A percentile compares a stretch with the other conserved stretches of the same genome.
These are phyloP conservation scores for Irpex lacteus DNA, from an alignment of 1,284 basidiomycete genomes.

Conservation along the genomic window DNA sequence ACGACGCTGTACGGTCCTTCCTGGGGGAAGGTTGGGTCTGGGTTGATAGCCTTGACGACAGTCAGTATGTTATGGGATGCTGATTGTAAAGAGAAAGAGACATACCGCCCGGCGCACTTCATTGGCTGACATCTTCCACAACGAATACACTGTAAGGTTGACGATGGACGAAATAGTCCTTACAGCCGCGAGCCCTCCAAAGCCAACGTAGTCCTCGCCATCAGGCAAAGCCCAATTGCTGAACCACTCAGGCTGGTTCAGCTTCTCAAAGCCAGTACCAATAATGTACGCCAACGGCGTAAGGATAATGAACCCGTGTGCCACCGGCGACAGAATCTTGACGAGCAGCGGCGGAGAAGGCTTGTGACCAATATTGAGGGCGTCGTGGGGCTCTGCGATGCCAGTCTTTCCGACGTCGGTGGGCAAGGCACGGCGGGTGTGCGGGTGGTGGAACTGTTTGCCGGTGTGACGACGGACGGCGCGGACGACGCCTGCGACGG, in stretches of 20 bases:
- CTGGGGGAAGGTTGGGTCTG: conserved; percentile 10
- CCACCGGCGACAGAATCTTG: conserved; percentile 10
- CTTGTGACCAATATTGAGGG: conserved; percentile 4
- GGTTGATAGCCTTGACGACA: conserved; percentile 1
- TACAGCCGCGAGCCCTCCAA: conserved; percentile 3
- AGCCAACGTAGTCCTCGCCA: conserved; percentile 8
- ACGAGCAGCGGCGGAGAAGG: conserved; percentile 3
- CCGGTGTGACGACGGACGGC: conserved; percentile 3
- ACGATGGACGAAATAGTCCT: conserved; percentile 8
- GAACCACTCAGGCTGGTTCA: conserved; percentile 18
- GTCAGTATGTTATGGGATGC: neutral
- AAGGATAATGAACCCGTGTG: conserved; percentile 11
- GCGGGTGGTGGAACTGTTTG: neutral
- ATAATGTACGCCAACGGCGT: conserved; percentile 13
- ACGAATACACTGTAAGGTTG: conserved; percentile 1
- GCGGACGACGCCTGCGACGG: conserved; percentile 14
- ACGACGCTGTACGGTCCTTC: conserved; percentile 16
- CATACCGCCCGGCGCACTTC: neutral
- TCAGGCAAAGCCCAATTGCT: conserved; percentile 9
- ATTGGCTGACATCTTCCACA: neutral
- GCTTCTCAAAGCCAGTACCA: conserved; percentile 6
- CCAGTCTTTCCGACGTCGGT: conserved; percentile 5
- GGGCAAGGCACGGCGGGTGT: conserved; percentile 4
- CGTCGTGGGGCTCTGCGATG: conserved; percentile 2
- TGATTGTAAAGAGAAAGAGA: neutral